Conservation (phyloP, 1,284 basidiomycete species). For the Naganishia albida region DNA sequence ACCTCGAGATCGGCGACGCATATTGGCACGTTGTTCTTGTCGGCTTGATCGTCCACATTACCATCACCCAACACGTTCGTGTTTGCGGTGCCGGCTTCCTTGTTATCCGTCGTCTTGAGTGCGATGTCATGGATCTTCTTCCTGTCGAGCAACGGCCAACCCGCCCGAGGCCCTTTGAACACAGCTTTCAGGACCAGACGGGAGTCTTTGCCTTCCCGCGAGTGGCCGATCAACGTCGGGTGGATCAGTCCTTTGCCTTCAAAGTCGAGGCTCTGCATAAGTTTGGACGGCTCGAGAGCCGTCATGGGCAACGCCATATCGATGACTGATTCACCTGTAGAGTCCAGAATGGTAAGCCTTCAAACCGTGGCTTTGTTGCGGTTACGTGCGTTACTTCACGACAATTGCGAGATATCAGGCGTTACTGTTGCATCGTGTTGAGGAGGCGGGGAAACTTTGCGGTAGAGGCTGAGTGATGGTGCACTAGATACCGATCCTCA, state of each 20-base stretch:
- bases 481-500: no score
- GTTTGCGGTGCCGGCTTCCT: background rate
- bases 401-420: no score
- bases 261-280: slow-evolving; percentile 12
- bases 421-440: no score
- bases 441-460: no score
- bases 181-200: slow-evolving; percentile 20
- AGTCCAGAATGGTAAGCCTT: background rate
- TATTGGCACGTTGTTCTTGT: slow-evolving; percentile 2
- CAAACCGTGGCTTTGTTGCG: background rate
- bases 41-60: no score
- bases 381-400: no score
- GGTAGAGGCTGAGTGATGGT: no score
- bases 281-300: slow-evolving; percentile 7
- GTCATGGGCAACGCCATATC: slow-evolving; percentile 1
- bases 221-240: slow-evolving; percentile 3
- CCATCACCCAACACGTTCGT: background rate
- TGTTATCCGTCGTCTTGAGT: background rate
- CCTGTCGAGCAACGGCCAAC: slow-evolving; percentile 18
- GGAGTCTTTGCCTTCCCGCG: slow-evolving; percentile 21
- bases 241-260: slow-evolving; percentile 15
- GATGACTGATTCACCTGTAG: background rate
- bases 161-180: slow-evolving; percentile 11
- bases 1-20: slow-evolving; percentile 15
- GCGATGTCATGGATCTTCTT: slow-evolving; percentile 11